Evolutionary conservation across 768 basidiomycete species (phyloP).

Genomic region (Pleurotus platypus): DNA sequence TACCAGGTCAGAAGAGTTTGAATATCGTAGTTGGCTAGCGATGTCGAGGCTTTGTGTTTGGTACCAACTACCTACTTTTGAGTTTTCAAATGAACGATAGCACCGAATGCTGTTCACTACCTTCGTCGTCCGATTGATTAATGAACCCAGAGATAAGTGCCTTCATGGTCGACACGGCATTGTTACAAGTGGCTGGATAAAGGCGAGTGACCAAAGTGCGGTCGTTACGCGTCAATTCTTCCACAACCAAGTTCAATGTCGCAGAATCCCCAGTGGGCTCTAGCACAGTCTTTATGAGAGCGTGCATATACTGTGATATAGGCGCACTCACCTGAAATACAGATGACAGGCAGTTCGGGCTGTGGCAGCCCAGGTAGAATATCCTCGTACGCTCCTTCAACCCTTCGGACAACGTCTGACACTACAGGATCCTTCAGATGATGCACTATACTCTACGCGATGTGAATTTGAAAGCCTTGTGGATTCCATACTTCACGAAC

Average conservation of each 20-base stretch:
- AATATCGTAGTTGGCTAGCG: slow-evolving; percentile 63
- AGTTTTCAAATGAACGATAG: neutral
- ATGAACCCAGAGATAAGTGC: slow-evolving; percentile 51
- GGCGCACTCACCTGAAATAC: slow-evolving; percentile 44
- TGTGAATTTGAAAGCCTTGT: neutral
- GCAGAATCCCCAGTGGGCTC: slow-evolving; percentile 43
- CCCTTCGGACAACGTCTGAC: slow-evolving; percentile 35
- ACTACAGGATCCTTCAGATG: slow-evolving; percentile 48
- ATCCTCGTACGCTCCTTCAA: slow-evolving; percentile 41
- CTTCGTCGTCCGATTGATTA: slow-evolving; percentile 26
- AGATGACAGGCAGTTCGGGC: slow-evolving; percentile 56
- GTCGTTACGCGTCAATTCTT: slow-evolving; percentile 11
- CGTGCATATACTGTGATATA: neutral
- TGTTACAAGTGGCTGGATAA: slow-evolving; percentile 56
- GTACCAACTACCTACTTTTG: slow-evolving; percentile 21
- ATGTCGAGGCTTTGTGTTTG: slow-evolving; percentile 44
- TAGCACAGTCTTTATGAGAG: slow-evolving; percentile 10
- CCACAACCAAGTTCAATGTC: slow-evolving; percentile 42
- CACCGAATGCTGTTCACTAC: neutral
- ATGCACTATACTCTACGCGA: slow-evolving; percentile 38
- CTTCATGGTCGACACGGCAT: slow-evolving; percentile 50
- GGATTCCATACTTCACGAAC: slow-evolving; percentile 26
- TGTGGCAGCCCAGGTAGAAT: slow-evolving; percentile 54
- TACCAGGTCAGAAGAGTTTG: slow-evolving; percentile 60
- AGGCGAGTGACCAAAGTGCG: slow-evolving; percentile 39